Evolutionary conservation across 768 basidiomycete genomes (phyloP).

Genomic region (Phanerochaete sordida): DNA sequence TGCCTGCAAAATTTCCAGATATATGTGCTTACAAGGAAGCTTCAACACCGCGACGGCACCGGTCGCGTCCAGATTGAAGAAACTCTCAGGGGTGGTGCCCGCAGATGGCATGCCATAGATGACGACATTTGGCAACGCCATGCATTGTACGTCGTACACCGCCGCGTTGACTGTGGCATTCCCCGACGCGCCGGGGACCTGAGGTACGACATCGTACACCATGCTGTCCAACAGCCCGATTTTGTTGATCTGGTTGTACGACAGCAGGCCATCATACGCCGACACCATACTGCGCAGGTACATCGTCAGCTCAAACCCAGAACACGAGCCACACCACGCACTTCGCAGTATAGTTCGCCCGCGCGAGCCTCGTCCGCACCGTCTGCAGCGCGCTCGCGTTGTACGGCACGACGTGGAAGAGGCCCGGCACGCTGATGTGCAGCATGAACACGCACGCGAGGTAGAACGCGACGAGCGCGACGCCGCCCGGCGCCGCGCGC

Average conservation of each 20-base stretch:
- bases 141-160: neutral
- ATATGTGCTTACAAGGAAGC: neutral
- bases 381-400: neutral
- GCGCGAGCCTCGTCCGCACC: neutral
- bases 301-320: neutral
- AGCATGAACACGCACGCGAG: neutral
- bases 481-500: neutral
- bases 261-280: neutral
- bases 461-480: too few species aligned
- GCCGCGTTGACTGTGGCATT: neutral
- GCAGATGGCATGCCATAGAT: too few species aligned
- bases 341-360: neutral
- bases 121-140: neutral
- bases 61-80: neutral
- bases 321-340: neutral
- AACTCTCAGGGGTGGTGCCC: too few species aligned
- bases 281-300: neutral
- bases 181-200: neutral
- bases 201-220: conserved; percentile 2
- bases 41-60: neutral
- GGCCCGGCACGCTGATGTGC: neutral
- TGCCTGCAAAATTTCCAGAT: too few species aligned
- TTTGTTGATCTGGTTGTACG: neutral
- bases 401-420: neutral
- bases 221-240: neutral